Evolutionary conservation across 768 basidiomycete genomes (phyloP).

Genomic region (Rhizopogon sp.): DNA sequence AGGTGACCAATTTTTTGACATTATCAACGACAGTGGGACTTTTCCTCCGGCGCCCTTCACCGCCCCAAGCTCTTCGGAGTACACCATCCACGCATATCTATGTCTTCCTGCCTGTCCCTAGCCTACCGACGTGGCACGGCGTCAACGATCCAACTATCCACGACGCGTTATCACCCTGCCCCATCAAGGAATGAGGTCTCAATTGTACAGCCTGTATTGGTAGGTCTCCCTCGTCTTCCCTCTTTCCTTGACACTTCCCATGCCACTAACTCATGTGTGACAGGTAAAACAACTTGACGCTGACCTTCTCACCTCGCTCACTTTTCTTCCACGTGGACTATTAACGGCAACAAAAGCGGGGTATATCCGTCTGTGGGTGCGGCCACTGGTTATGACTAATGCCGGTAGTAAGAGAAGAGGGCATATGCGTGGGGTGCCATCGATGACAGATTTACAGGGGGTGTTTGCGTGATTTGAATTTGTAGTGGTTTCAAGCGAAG

Average conservation of each 20-base stretch:
- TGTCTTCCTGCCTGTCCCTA: constrained; percentile 76
- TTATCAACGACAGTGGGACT: constrained; percentile 74
- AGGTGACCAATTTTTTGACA: background rate
- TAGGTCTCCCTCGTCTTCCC: constrained; percentile 30
- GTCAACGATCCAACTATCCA: constrained; percentile 53
- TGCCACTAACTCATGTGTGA: background rate
- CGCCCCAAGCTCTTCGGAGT: constrained; percentile 73
- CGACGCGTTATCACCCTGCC: constrained; percentile 72
- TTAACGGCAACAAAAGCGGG: constrained; percentile 77
- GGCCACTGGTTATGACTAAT: constrained; percentile 52
- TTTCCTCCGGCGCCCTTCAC: constrained; percentile 86
- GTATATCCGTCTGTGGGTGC: constrained; percentile 79
- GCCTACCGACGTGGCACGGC: constrained; percentile 55
- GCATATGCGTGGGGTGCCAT: constrained; percentile 24
- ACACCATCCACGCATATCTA: constrained; percentile 70
- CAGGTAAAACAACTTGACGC: constrained; percentile 80
- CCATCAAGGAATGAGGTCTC: constrained; percentile 89
- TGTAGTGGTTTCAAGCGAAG: background rate
- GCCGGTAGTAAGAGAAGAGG: constrained; percentile 20
- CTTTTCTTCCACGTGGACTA: constrained; percentile 74
- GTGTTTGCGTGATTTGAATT: constrained; percentile 11
- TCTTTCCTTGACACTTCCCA: background rate
- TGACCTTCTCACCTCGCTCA: constrained; percentile 70
- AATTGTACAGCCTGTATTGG: constrained; percentile 85
- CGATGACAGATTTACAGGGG: constrained; percentile 26